Evolutionary conservation across 306 rosid genomes (phyloP), one percentile per base, ranked within the genome.

Genomic region (Cercis canadensis): DNA sequence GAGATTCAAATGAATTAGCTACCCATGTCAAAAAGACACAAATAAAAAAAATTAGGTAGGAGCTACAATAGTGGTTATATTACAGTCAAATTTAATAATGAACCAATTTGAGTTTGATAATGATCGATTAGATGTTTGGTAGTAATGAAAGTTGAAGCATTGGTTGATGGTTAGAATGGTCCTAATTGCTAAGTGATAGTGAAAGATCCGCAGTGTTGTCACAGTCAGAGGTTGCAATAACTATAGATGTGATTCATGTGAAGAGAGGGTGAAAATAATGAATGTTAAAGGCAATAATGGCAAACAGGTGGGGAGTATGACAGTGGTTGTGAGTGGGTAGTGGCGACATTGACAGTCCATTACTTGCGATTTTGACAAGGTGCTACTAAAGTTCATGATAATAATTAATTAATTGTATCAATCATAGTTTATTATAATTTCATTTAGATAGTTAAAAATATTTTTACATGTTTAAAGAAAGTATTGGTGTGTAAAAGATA

Each of bases 201-300:
- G 83, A 73, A 53, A 24, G 18, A 41, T 66, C 31, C 41, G 39
- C 39, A 1, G 45, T 65, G 74, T 33, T 57, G 4, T 62, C 18
- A 40, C 21, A 15, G 60, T 34, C n/a, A n/a, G 54, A 60, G 76
- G 55, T 67, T 46, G 57, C 16, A 39, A 67, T 73, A 47, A 79
- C 29, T 24, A 3, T 24, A 67, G 76, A 37, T 62, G 76, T n/a
- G n/a, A n/a, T n/a, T n/a, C n/a, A n/a, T 61, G 79, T 79, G 76
- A 51, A 73, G 45, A 17, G 40, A 41, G n/a, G 57, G 75, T 37
- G 65, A 72, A 44, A 62, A 74, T 39, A 62, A 41, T 62, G 21
- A 67, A 31, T 24, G 29, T 18, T 18, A 51, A 57, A 65, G 52
- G n/a, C 21, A 79, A 67, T 73, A 67, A 45, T 73, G 57, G 62